A percentile compares a stretch with the other conserved stretches of the same genome.
Conservation (phyloP, 2,329 filamentous ascomycete species). For the Clathrospora elynae region DNA sequence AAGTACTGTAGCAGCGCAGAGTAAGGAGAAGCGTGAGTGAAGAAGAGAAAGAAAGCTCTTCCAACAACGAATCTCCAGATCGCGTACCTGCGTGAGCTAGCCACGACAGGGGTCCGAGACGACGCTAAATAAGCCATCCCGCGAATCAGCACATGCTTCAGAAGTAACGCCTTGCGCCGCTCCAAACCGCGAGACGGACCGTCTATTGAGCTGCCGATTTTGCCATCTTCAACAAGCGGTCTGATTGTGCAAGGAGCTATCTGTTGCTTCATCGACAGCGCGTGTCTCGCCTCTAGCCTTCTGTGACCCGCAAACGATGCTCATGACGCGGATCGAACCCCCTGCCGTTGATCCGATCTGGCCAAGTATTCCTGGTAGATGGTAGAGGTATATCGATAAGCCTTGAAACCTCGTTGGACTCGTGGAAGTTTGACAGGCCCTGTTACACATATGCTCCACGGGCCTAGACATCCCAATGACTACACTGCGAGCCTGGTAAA, state of each 20-base stretch:
- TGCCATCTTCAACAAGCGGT: too few relatives aligned
- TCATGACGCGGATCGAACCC: conserved; percentile 9
- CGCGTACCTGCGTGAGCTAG: conserved; percentile 25
- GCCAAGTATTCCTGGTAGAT: conserved; percentile 14
- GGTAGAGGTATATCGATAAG: conserved; percentile 24
- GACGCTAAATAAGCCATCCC: conserved; percentile 18
- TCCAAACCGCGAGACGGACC: too few relatives aligned
- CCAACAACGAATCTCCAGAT: conserved; percentile 21
- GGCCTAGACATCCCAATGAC: too few relatives aligned
- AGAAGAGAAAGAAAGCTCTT: conserved; percentile 18
- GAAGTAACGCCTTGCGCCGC: too few relatives aligned
- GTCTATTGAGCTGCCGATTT: too few relatives aligned
- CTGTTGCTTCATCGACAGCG: conserved; percentile 4
- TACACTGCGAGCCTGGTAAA: too few relatives aligned
- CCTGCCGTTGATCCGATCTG: conserved; percentile 34
- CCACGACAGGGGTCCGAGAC: conserved; percentile 25
- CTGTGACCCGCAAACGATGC: background rate
- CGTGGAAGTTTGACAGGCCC: too few relatives aligned
- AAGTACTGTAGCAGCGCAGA: conserved; percentile 23
- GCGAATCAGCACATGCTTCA: too few relatives aligned
- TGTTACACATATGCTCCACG: too few relatives aligned
- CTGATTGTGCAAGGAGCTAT: too few relatives aligned
- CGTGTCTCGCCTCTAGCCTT: background rate
- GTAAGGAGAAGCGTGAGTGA: conserved; percentile 13
- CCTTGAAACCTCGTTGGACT: too few relatives aligned